Evolutionary conservation across 1,284 basidiomycete species (phyloP).

Genomic region (Pascua sp.): DNA sequence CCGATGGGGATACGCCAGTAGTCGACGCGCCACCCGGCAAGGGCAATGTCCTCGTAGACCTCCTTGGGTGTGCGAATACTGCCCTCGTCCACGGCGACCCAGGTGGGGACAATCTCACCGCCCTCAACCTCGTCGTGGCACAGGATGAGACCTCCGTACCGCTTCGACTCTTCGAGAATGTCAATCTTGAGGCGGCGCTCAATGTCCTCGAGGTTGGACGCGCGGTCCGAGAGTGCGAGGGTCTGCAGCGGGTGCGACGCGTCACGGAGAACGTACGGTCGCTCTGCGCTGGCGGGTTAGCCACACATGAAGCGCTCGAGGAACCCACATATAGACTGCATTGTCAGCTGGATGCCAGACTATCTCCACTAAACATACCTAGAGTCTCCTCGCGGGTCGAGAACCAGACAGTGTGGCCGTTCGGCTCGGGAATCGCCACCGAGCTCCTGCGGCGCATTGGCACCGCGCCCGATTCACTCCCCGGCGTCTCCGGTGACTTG

Average conservation of each 20-base stretch:
- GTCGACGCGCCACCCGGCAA: slow-evolving; percentile 85
- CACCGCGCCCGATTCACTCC: slow-evolving; percentile 2
- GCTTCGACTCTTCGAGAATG: slow-evolving; percentile 81
- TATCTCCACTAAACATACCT: slow-evolving; percentile 55
- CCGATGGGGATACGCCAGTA: slow-evolving; percentile 88
- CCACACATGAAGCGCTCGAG: slow-evolving; percentile 33
- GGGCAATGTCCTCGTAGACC: slow-evolving; percentile 74
- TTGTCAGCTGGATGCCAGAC: slow-evolving; percentile 8
- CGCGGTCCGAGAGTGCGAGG: slow-evolving; percentile 80
- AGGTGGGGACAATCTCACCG: slow-evolving; percentile 83
- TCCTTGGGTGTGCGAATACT: slow-evolving; percentile 87
- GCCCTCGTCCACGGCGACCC: slow-evolving; percentile 82
- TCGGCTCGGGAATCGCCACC: slow-evolving; percentile 2
- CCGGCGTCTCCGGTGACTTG: neutral
- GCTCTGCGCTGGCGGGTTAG: slow-evolving; percentile 69
- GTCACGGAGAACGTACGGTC: slow-evolving; percentile 95
- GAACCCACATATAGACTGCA: slow-evolving; percentile 35
- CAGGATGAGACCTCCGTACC: slow-evolving; percentile 84
- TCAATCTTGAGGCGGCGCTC: slow-evolving; percentile 87
- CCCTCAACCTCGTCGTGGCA: slow-evolving; percentile 77
- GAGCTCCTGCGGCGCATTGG: slow-evolving; percentile 12
- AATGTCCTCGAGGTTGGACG: slow-evolving; percentile 92
- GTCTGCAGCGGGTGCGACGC: slow-evolving; percentile 77
- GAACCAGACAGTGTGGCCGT: slow-evolving; percentile 52
- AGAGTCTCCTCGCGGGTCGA: slow-evolving; percentile 54